phyloP scores from a whole-genome alignment of 495 filamentous ascomycete species.

The Cercophora sp. region DNA sequence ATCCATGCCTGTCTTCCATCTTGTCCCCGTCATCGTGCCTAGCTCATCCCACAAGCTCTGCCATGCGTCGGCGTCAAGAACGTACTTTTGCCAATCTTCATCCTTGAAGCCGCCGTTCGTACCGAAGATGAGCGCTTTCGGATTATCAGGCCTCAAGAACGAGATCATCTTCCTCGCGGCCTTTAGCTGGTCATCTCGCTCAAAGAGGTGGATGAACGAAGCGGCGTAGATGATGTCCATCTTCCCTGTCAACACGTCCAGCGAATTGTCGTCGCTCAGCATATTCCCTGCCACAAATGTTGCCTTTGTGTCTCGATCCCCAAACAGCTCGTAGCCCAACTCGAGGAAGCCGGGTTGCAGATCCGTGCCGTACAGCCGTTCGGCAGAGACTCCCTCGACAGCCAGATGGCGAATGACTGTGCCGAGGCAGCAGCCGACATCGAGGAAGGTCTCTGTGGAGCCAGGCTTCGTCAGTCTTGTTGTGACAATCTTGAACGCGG shows the following conservation, averaged over 20 bases:
- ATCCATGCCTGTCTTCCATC: conserved; percentile 12
- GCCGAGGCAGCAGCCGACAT: conserved; percentile 49
- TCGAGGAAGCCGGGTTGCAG: conserved; percentile 40
- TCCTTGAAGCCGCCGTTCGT: conserved; percentile 9
- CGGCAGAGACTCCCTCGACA: conserved; percentile 29
- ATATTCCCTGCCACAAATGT: conserved; percentile 34
- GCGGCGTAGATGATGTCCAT: conserved; percentile 43
- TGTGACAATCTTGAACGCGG: conserved; percentile 9
- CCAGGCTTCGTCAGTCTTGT: conserved; percentile 31
- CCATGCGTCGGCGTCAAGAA: conserved; percentile 6
- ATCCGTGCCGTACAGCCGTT: conserved; percentile 41
- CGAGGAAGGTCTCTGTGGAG: conserved; percentile 32
- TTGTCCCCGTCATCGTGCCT: conserved; percentile 6
- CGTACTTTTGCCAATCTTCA: conserved; percentile 13
- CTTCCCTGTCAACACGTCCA: conserved; percentile 24
- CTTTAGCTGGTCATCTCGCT: conserved; percentile 34
- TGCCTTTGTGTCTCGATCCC: conserved; percentile 21
- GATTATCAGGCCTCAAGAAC: conserved; percentile 29
- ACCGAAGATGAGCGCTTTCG: conserved; percentile 37
- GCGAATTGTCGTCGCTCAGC: conserved; percentile 11
- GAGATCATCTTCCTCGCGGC: conserved; percentile 32
- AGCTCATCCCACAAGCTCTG: conserved; percentile 8
- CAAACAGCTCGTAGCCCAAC: conserved; percentile 38
- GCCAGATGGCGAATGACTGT: conserved; percentile 44
- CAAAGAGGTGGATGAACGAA: conserved; percentile 44